phyloP scores from a whole-genome alignment of 768 basidiomycete genomes.

The Candolleomyces aberdarensis region DNA sequence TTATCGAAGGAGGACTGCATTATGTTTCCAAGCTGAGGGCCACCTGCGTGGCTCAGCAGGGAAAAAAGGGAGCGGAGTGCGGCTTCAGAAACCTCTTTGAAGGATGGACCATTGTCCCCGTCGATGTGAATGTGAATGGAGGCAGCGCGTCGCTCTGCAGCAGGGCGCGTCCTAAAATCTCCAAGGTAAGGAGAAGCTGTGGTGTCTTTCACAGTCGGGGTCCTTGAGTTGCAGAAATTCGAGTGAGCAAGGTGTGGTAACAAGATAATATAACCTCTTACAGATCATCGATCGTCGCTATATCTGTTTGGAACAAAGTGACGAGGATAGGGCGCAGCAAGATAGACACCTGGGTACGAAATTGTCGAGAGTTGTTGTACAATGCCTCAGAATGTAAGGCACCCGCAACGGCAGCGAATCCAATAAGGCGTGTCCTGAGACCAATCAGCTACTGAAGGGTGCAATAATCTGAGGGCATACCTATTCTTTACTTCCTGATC shows the following conservation, averaged over 20 bases:
- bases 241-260: neutral
- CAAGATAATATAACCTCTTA: conserved; percentile 33
- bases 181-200: conserved; percentile 76
- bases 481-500: conserved; percentile 77
- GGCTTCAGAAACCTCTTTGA: conserved; percentile 70
- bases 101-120: conserved; percentile 81
- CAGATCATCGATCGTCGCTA: conserved; percentile 65
- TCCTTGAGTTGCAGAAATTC: conserved; percentile 34
- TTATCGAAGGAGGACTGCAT: conserved; percentile 72
- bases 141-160: conserved; percentile 77
- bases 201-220: conserved; percentile 60
- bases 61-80: conserved; percentile 69
- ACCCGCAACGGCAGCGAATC: conserved; percentile 77
- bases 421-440: conserved; percentile 76
- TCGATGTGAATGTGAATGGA: conserved; percentile 89
- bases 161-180: conserved; percentile 80
- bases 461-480: conserved; percentile 31
- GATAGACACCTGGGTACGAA: conserved; percentile 64
- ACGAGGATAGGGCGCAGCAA: conserved; percentile 71
- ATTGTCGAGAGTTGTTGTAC: conserved; percentile 69
- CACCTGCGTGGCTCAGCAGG: conserved; percentile 73
- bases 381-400: conserved; percentile 83
- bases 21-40: conserved; percentile 66
- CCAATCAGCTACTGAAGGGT: conserved; percentile 7
- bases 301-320: conserved; percentile 61